Conservation (phyloP, 345 rosid species). For the Carallia brachiata region DNA sequence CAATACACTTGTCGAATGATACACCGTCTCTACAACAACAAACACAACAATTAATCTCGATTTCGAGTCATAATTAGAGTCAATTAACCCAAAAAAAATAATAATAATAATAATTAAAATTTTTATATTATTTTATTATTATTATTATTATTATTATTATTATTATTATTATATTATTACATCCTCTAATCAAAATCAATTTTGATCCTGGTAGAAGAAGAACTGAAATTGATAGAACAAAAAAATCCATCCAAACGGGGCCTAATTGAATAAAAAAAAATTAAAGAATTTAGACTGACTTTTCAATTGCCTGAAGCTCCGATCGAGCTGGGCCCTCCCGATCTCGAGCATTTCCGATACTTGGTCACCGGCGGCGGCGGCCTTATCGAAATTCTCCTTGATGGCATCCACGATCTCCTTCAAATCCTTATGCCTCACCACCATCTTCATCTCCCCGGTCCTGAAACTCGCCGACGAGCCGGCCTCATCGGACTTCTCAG, state of each 20-base stretch:
- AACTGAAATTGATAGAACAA: too few species aligned
- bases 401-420: slow-evolving; percentile 86
- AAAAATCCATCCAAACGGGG: too few species aligned
- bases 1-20: slow-evolving; percentile 85
- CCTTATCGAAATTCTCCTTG: slow-evolving; percentile 73
- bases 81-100: too few species aligned
- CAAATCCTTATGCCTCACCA: slow-evolving; percentile 88
- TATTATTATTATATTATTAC: too few species aligned
- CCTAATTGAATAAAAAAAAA: background rate
- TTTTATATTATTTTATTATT: too few species aligned
- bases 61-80: too few species aligned
- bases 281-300: slow-evolving; percentile 41
- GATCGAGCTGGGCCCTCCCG: slow-evolving; percentile 88
- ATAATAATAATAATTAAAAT: too few species aligned
- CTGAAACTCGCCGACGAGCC: slow-evolving; percentile 55
- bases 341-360: slow-evolving; percentile 83
- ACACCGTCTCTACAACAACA: slow-evolving; percentile 69
- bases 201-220: too few species aligned
- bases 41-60: background rate
- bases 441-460: slow-evolving; percentile 69
- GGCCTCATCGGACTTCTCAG: slow-evolving; percentile 44
- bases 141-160: too few species aligned
- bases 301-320: slow-evolving; percentile 82
- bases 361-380: slow-evolving; percentile 79
- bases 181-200: background rate